These are phyloP conservation scores for Colletotrichum abscissum DNA, from an alignment of 2,329 filamentous ascomycete species.

Conservation along the genomic window DNA sequence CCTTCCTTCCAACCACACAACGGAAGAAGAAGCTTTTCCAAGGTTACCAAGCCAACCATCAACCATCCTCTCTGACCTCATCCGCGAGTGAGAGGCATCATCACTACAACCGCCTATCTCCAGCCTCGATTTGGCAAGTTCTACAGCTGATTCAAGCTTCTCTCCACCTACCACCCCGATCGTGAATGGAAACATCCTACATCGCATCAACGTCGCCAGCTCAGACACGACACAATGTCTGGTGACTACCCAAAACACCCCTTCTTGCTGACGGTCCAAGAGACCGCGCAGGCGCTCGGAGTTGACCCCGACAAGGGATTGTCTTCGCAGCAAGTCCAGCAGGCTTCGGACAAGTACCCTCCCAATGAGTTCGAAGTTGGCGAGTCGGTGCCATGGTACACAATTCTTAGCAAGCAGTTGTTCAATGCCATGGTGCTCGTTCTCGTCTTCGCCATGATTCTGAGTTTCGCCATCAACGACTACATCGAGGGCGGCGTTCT, in stretches of 20 bases:
- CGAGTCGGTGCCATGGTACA: slow-evolving; percentile 75
- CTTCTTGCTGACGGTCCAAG: slow-evolving; percentile 69
- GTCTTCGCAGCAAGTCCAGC: slow-evolving; percentile 66
- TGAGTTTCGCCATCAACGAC: slow-evolving; percentile 74
- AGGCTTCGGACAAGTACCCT: slow-evolving; percentile 70
- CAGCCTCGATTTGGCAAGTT: neutral
- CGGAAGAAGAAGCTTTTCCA: slow-evolving; percentile 17
- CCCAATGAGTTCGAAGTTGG: slow-evolving; percentile 78
- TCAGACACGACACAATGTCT: slow-evolving; percentile 49
- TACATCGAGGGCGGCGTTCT: slow-evolving; percentile 77
- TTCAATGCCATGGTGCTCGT: slow-evolving; percentile 85
- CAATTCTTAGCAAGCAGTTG: slow-evolving; percentile 78
- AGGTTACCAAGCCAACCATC: slow-evolving; percentile 20
- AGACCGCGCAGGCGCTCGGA: slow-evolving; percentile 71
- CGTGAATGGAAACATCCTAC: slow-evolving; percentile 24
- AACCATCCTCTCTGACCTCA: slow-evolving; percentile 25
- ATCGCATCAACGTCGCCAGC: slow-evolving; percentile 17
- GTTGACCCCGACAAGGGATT: slow-evolving; percentile 77
- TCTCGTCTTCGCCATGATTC: slow-evolving; percentile 80
- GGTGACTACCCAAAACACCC: slow-evolving; percentile 65
- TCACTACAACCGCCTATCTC: neutral
- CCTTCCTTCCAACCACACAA: slow-evolving; percentile 11
- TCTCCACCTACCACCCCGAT: neutral
- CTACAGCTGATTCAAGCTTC: neutral
- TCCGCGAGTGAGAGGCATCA: neutral